Percentiles rank a stretch among this genome's conserved stretches.
phyloP scores from a whole-genome alignment of 2,329 filamentous ascomycete species.

The Monosporascus sp. region DNA sequence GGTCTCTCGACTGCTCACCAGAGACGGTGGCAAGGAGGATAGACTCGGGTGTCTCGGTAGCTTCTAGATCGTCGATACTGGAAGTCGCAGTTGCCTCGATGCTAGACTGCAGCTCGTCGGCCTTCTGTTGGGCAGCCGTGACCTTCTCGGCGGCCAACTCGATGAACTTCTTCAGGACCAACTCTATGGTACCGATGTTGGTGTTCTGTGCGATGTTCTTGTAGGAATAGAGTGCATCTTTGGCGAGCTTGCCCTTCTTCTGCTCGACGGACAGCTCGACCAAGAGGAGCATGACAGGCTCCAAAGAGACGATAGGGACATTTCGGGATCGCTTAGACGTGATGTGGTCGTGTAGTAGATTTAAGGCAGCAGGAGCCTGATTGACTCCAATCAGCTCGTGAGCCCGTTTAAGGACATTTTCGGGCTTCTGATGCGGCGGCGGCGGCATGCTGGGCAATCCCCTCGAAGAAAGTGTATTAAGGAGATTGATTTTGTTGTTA shows the following conservation, averaged over 20 bases:
- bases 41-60: conserved; percentile 94
- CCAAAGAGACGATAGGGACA: conserved; percentile 90
- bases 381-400: conserved; percentile 98
- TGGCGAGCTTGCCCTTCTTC: conserved; percentile 96
- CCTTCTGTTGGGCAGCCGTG: conserved; percentile 90
- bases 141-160: conserved; percentile 95
- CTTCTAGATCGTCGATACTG: conserved; percentile 91
- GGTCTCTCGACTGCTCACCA: conserved; percentile 93
- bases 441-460: conserved; percentile 63
- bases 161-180: conserved; percentile 97
- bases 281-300: conserved; percentile 97
- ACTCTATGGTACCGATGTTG: conserved; percentile 95
- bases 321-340: conserved; percentile 97
- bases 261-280: conserved; percentile 96
- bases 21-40: conserved; percentile 97
- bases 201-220: conserved; percentile 99
- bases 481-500: background rate
- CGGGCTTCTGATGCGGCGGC: conserved; percentile 93
- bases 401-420: conserved; percentile 98
- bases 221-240: conserved; percentile 98
- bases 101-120: conserved; percentile 86
- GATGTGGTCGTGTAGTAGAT: conserved; percentile 97
- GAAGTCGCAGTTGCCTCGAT: conserved; percentile 70
- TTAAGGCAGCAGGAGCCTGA: conserved; percentile 86
- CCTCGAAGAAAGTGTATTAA: conserved; percentile 17